Conservation (phyloP, 2,329 filamentous ascomycete species). For the Mycosphaerelloides madeirae region DNA sequence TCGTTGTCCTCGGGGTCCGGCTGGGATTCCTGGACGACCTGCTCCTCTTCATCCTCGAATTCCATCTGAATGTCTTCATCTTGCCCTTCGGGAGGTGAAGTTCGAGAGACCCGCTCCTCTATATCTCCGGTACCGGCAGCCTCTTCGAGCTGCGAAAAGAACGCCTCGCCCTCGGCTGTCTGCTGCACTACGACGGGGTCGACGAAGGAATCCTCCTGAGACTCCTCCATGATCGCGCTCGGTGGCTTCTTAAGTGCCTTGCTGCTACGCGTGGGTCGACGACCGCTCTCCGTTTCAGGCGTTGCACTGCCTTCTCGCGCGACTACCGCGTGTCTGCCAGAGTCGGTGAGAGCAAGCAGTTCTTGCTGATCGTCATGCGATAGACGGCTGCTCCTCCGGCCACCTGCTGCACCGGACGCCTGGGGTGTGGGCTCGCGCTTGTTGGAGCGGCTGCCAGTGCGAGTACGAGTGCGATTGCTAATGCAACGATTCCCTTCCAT, state of each 20-base stretch:
- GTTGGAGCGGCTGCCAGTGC: slow-evolving; percentile 37
- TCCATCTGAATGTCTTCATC: slow-evolving; percentile 31
- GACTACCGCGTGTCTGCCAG: slow-evolving; percentile 53
- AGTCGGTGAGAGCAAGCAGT: slow-evolving; percentile 55
- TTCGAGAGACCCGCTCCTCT: slow-evolving; percentile 29
- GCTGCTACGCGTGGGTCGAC: slow-evolving; percentile 40
- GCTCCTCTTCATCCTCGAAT: slow-evolving; percentile 39
- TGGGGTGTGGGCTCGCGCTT: slow-evolving; percentile 35
- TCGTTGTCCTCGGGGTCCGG: slow-evolving; percentile 44
- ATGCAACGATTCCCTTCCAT: slow-evolving; percentile 16
- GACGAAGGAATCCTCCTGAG: slow-evolving; percentile 45
- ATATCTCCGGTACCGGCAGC: slow-evolving; percentile 25
- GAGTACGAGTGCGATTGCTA: slow-evolving; percentile 29
- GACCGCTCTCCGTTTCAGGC: slow-evolving; percentile 38
- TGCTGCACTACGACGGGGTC: slow-evolving; percentile 22
- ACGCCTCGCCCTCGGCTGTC: slow-evolving; percentile 31
- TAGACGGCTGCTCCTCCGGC: slow-evolving; percentile 55
- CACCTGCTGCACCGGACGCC: slow-evolving; percentile 21
- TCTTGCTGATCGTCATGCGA: slow-evolving; percentile 54
- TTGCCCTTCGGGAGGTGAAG: slow-evolving; percentile 30
- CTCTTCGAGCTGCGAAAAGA: slow-evolving; percentile 27
- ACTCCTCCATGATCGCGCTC: slow-evolving; percentile 51
- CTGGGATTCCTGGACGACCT: slow-evolving; percentile 41
- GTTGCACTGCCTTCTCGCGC: slow-evolving; percentile 52
- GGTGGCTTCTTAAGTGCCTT: slow-evolving; percentile 48